phyloP scores from a whole-genome alignment of 2,329 filamentous ascomycete species.

The Clarireedia homoeocarpa region DNA sequence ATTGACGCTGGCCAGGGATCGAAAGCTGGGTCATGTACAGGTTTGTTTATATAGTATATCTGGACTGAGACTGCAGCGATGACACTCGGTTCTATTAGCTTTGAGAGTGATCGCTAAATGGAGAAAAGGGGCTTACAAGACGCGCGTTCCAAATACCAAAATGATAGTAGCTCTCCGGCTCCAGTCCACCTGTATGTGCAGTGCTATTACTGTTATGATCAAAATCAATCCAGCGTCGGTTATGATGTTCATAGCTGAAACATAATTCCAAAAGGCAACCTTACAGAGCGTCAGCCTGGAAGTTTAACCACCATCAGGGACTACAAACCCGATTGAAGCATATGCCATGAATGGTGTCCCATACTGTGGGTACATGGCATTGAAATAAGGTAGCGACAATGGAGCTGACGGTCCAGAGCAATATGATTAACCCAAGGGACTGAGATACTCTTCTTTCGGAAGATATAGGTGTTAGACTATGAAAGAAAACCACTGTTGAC shows the following conservation, averaged over 20 bases:
- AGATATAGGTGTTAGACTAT: neutral
- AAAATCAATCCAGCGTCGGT: conserved; percentile 2
- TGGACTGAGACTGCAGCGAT: conserved; percentile 1
- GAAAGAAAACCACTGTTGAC: neutral
- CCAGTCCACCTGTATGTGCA: conserved; percentile 1
- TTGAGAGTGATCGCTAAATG: neutral
- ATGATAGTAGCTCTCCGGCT: neutral
- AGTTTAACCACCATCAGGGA: neutral
- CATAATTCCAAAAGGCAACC: conserved; percentile 4
- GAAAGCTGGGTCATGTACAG: neutral
- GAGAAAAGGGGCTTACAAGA: neutral
- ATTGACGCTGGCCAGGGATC: neutral
- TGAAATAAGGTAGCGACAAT: conserved; percentile 2
- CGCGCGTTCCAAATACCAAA: conserved; percentile 7
- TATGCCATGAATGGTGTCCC: neutral
- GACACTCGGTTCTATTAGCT: neutral
- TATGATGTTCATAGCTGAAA: conserved; percentile 2
- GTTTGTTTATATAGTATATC: neutral
- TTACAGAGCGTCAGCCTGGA: neutral
- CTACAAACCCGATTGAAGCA: conserved; percentile 5
- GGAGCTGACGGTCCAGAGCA: conserved; percentile 4
- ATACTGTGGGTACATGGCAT: neutral
- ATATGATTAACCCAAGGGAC: neutral
- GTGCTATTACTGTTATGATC: conserved; percentile 1
- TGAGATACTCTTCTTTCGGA: neutral